Percentiles rank a stretch among this genome's conserved stretches.
phyloP scores from a whole-genome alignment of 2,329 filamentous ascomycete species.

The Aspergillus neoniger region DNA sequence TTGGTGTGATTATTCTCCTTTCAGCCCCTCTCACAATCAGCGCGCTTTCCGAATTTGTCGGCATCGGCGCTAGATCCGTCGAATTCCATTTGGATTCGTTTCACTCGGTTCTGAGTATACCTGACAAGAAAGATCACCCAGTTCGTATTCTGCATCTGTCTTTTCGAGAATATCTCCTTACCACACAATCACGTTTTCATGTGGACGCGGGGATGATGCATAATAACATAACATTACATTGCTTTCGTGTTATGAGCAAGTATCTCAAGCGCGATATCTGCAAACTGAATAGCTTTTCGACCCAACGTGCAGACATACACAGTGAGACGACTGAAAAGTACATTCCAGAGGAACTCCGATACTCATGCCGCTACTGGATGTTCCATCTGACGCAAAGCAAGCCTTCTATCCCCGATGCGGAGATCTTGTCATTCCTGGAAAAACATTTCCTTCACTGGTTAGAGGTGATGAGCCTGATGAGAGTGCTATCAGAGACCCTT shows the following conservation, averaged over 20 bases:
- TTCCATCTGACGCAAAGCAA: conserved; percentile 25
- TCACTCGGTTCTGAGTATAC: conserved; percentile 24
- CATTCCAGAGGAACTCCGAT: conserved; percentile 24
- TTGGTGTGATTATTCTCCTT: conserved; percentile 28
- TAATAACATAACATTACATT: conserved; percentile 27
- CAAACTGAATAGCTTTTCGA: conserved; percentile 11
- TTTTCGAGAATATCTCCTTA: conserved; percentile 32
- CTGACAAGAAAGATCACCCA: conserved; percentile 8
- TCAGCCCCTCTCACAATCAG: conserved; percentile 22
- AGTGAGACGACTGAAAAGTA: not conserved
- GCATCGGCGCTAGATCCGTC: conserved; percentile 13
- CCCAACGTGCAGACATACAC: conserved; percentile 10
- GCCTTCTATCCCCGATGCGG: not conserved
- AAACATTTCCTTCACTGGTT: conserved; percentile 31
- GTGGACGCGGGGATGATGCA: conserved; percentile 36
- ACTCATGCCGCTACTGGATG: conserved; percentile 32
- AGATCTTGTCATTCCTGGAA: conserved; percentile 21
- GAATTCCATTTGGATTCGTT: conserved; percentile 15
- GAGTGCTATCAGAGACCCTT: conserved; percentile 19
- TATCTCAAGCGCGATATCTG: conserved; percentile 19
- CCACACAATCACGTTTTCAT: not conserved
- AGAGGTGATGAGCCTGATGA: conserved; percentile 26
- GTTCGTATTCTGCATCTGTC: conserved; percentile 28
- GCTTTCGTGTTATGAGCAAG: conserved; percentile 19
- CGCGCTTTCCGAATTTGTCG: conserved; percentile 16